Evolutionary conservation across 163 green algal species (phyloP).

Genomic region (Coccomyxa subellipsoidea): DNA sequence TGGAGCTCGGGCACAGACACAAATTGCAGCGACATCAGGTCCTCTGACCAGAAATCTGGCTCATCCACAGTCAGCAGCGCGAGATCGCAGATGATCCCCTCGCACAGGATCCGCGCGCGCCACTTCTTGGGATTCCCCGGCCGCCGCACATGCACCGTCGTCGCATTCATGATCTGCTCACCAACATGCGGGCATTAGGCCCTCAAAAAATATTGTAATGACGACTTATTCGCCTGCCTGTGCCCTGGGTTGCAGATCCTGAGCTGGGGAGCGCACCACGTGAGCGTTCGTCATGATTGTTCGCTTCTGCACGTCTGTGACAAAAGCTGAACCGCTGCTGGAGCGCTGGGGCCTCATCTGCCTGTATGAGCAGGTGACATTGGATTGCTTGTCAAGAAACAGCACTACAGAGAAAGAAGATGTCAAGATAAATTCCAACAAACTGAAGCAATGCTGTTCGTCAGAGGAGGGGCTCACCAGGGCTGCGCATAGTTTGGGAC

Average conservation of each 20-base stretch:
- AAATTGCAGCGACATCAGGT: slow-evolving; percentile 53
- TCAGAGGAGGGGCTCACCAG: slow-evolving; percentile 53
- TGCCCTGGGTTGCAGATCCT: no score
- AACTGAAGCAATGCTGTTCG: no score
- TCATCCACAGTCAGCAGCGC: slow-evolving; percentile 61
- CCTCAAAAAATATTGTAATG: no score
- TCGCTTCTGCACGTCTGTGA: slow-evolving; percentile 55
- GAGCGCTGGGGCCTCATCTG: slow-evolving; percentile 80
- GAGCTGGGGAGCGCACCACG: slow-evolving; percentile 46
- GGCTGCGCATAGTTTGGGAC: slow-evolving; percentile 55
- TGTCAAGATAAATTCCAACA: no score
- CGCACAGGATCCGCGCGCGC: slow-evolving; percentile 58
- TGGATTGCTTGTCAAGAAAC: no score
- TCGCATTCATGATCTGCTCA: slow-evolving; percentile 64
- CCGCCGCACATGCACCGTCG: slow-evolving; percentile 68
- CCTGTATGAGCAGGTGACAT: slow-evolving; percentile 47
- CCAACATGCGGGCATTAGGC: no score
- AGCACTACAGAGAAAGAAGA: no score
- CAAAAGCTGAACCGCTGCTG: slow-evolving; percentile 65
- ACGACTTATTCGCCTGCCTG: no score
- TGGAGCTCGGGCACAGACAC: slow-evolving; percentile 68
- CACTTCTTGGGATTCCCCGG: slow-evolving; percentile 68
- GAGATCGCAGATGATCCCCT: slow-evolving; percentile 68
- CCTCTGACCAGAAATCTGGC: slow-evolving; percentile 56
- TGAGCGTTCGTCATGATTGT: slow-evolving; percentile 79